Percentiles rank a stretch among this genome's conserved stretches.
Conservation (phyloP, 2,329 filamentous ascomycete species). For the Fusarium albosuccineum region DNA sequence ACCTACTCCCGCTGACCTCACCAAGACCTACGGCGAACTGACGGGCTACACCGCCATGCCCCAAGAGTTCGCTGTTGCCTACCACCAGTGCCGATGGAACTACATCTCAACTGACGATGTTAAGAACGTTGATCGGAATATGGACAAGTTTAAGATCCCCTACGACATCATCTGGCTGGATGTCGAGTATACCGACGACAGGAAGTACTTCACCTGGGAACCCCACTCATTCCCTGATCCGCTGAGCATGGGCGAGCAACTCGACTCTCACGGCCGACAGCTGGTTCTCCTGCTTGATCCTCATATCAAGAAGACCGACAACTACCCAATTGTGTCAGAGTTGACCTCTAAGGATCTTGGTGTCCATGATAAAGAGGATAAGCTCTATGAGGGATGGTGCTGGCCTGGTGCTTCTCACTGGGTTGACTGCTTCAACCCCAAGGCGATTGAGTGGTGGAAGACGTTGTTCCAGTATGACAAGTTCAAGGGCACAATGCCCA, state of each 20-base stretch:
- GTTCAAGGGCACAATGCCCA: slow-evolving; percentile 88
- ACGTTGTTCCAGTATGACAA: slow-evolving; percentile 86
- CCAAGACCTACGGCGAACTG: slow-evolving; percentile 85
- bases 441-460: slow-evolving; percentile 91
- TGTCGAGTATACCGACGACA: slow-evolving; percentile 95
- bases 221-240: slow-evolving; percentile 88
- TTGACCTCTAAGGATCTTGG: slow-evolving; percentile 86
- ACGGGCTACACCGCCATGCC: slow-evolving; percentile 93
- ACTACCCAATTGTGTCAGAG: slow-evolving; percentile 82
- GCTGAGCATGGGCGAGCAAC: slow-evolving; percentile 86
- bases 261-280: slow-evolving; percentile 88
- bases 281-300: slow-evolving; percentile 96
- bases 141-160: slow-evolving; percentile 94
- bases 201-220: slow-evolving; percentile 99
- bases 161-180: slow-evolving; percentile 99
- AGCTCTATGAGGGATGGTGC: slow-evolving; percentile 96
- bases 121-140: slow-evolving; percentile 94
- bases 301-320: slow-evolving; percentile 92
- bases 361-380: slow-evolving; percentile 89
- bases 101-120: slow-evolving; percentile 98
- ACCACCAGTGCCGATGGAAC: slow-evolving; percentile 99
- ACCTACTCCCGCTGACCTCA: slow-evolving; percentile 85
- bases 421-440: slow-evolving; percentile 97
- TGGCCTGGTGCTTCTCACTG: slow-evolving; percentile 98
- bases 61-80: slow-evolving; percentile 90